Evolutionary conservation across 805 yeast genomes (phyloP).

Genomic region (Zygosaccharomyces siamensis): DNA sequence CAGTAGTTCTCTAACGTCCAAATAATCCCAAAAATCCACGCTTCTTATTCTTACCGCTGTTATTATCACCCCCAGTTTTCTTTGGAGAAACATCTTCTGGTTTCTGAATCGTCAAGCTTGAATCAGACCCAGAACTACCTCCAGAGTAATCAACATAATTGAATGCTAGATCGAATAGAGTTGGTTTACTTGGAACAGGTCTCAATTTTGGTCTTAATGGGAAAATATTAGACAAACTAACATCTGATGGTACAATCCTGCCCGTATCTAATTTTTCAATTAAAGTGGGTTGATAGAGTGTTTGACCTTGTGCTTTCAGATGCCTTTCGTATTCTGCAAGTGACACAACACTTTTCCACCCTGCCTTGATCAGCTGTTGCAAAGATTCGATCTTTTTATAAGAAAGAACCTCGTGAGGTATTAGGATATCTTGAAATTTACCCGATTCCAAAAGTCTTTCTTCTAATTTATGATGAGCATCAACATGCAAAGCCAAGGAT

Average conservation of each 20-base stretch:
- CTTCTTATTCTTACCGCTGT: conserved; percentile 40
- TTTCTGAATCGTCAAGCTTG: conserved; percentile 11
- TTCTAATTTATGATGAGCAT: conserved; percentile 22
- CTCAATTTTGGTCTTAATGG: conserved; percentile 40
- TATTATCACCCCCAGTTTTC: conserved; percentile 17
- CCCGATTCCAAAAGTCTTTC: conserved; percentile 8
- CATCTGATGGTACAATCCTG: conserved; percentile 19
- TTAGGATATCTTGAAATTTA: conserved; percentile 9
- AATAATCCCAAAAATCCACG: conserved; percentile 72
- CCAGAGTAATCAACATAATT: conserved; percentile 61
- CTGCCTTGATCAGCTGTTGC: conserved; percentile 39
- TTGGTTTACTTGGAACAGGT: conserved; percentile 79
- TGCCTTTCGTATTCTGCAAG: conserved; percentile 35
- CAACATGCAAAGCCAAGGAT: conserved; percentile 29
- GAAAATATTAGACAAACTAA: conserved; percentile 25
- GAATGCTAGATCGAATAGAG: conserved; percentile 83
- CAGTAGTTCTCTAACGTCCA: conserved; percentile 40
- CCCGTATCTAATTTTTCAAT: conserved; percentile 37
- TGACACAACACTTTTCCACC: conserved; percentile 31
- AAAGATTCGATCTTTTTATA: conserved; percentile 46
- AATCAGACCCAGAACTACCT: conserved; percentile 12
- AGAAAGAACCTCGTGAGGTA: conserved; percentile 24
- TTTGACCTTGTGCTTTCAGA: conserved; percentile 8
- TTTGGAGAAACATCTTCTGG: conserved; percentile 9
- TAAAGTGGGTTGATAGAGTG: conserved; percentile 29